Evolutionary conservation across 2,329 filamentous ascomycete genomes (phyloP), one percentile per base, ranked within the genome.

Genomic region (Colletotrichum camelliae): DNA sequence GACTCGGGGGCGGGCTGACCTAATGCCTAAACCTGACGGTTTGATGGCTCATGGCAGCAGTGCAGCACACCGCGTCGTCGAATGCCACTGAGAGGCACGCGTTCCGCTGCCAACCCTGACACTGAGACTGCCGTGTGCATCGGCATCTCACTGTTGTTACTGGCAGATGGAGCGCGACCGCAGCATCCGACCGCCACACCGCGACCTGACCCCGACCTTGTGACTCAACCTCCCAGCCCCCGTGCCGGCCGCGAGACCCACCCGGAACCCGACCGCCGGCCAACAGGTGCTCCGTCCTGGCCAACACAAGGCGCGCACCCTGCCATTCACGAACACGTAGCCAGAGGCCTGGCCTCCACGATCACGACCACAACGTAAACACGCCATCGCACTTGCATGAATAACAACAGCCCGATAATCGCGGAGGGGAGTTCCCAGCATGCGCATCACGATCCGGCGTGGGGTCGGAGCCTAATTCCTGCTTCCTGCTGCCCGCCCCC

Each of bases 391-490:
- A 68, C 66, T 31, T 33, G 65, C 52, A 29, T 43, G 24, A 69
- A 35, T 33, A 61, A 62, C 67, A 65, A 31, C 37, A 64, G 31
- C 66, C 39, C 52, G 24, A 29, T 15, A 55, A 21, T 31, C 31
- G 33, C 37, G 33, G n/a, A 70, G 61, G 58, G 24, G 55, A 48
- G 21, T 58, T 43, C 58, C 29, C 57, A 39, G 31, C 57, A 57
- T 61, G 43, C 24, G 43, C 71, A 62, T 57, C 43, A 58, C 43
- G 71, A 65, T 70, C 31, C 67, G 33, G 27, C 55, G 21, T 67
- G 69, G 35, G 69, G 73, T 68, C 62, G 73, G 55, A 67, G 73
- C 73, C 73, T 77, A 73, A 65, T 73, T 72, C 75, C 74, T 75
- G 60, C 74, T 68, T 77, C 75, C 70, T 76, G 68, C 58, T 48